Conservation (phyloP, 495 filamentous ascomycete genomes). For the Cenococcum geophilum region DNA sequence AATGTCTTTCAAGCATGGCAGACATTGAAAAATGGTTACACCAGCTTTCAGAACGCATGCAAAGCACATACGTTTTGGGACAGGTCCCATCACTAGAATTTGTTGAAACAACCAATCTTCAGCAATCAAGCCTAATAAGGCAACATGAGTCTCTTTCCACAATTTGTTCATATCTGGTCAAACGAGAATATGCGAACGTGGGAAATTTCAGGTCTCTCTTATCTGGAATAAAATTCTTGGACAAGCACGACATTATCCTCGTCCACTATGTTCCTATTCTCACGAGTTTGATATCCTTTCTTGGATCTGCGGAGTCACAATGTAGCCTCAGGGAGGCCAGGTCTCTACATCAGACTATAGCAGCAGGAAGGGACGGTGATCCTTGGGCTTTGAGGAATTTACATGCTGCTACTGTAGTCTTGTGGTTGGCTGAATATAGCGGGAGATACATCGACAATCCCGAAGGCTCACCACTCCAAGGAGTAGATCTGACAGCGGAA, state of each 20-base stretch:
- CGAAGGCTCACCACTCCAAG: constrained; percentile 47
- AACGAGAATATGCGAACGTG: constrained; percentile 59
- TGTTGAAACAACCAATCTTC: constrained; percentile 64
- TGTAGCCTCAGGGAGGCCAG: constrained; percentile 58
- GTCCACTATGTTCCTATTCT: constrained; percentile 78
- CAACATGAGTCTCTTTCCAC: constrained; percentile 86
- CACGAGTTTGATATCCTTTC: constrained; percentile 27
- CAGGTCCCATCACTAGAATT: constrained; percentile 51
- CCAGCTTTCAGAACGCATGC: constrained; percentile 61
- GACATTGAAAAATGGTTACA: constrained; percentile 68
- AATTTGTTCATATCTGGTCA: constrained; percentile 68
- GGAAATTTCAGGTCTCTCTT: constrained; percentile 69
- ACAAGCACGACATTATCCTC: constrained; percentile 61
- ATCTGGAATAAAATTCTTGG: constrained; percentile 55
- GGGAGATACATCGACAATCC: constrained; percentile 74
- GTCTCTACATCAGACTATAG: constrained; percentile 59
- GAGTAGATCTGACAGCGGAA: constrained; percentile 57
- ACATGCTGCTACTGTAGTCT: constrained; percentile 64
- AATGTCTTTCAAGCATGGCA: constrained; percentile 66
- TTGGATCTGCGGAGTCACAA: constrained; percentile 7
- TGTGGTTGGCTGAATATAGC: constrained; percentile 91
- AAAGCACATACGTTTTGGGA: constrained; percentile 63
- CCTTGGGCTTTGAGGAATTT: constrained; percentile 65
- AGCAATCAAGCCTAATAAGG: constrained; percentile 63
- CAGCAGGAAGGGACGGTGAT: constrained; percentile 55